A percentile compares a stretch with the other conserved stretches of the same genome.
phyloP scores from a whole-genome alignment of 2,329 filamentous ascomycete genomes.

The Penicillium sp. region DNA sequence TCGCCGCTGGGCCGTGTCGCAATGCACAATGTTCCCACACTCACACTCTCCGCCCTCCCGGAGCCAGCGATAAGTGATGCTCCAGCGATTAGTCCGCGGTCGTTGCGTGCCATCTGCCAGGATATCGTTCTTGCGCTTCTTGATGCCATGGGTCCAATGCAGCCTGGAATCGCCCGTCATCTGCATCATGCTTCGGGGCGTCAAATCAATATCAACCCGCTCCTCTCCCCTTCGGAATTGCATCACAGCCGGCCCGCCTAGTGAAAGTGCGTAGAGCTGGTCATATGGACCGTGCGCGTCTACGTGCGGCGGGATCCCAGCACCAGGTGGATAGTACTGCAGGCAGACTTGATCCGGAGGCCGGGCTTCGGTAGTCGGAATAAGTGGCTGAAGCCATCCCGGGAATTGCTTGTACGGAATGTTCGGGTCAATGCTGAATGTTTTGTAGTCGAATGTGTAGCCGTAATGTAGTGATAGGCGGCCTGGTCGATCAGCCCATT shows the following conservation, averaged over 20 bases:
- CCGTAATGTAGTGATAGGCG: constrained; percentile 58
- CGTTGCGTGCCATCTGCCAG: constrained; percentile 51
- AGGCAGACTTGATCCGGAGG: constrained; percentile 61
- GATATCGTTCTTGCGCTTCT: constrained; percentile 55
- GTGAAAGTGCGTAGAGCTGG: constrained; percentile 38
- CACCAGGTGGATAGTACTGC: constrained; percentile 62
- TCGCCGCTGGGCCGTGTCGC: constrained; percentile 54
- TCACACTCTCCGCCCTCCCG: constrained; percentile 50
- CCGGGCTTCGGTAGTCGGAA: constrained; percentile 48
- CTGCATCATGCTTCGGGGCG: constrained; percentile 54
- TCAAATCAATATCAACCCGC: constrained; percentile 51
- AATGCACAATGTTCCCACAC: constrained; percentile 54
- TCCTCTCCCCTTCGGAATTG: constrained; percentile 33
- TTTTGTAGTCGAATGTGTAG: constrained; percentile 62
- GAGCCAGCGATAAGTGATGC: constrained; percentile 59
- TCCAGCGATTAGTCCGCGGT: constrained; percentile 52
- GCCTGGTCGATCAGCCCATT: constrained; percentile 52
- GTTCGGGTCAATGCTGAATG: constrained; percentile 56
- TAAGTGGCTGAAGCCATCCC: constrained; percentile 53
- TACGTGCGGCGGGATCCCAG: constrained; percentile 63
- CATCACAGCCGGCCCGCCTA: constrained; percentile 38
- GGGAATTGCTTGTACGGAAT: constrained; percentile 56
- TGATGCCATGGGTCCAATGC: constrained; percentile 61
- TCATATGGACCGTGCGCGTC: constrained; percentile 57
- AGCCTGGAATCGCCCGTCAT: constrained; percentile 54